Evolutionary conservation across 768 basidiomycete species (phyloP).

Genomic region (Mycena pura): DNA sequence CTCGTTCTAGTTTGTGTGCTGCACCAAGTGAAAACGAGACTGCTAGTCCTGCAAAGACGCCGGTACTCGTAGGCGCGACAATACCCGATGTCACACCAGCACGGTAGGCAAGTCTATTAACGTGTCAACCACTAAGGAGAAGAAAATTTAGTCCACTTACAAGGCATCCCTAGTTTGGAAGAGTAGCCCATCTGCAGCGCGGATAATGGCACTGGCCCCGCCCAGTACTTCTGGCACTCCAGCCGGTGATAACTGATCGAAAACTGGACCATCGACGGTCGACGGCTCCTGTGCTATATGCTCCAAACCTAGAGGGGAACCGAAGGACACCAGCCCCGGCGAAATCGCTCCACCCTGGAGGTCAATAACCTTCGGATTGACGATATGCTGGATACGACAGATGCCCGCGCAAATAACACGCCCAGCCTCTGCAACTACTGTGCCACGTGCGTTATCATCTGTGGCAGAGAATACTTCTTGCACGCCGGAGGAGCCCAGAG

Average conservation of each 20-base stretch:
- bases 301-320: constrained; percentile 71
- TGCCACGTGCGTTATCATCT: constrained; percentile 32
- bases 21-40: constrained; percentile 69
- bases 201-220: constrained; percentile 58
- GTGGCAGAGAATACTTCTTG: constrained; percentile 35
- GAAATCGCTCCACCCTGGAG: constrained; percentile 73
- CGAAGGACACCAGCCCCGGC: constrained; percentile 74
- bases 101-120: constrained; percentile 66
- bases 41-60: constrained; percentile 69
- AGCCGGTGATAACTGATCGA: constrained; percentile 55
- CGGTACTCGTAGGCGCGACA: constrained; percentile 59
- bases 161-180: constrained; percentile 74
- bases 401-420: constrained; percentile 56
- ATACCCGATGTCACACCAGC: constrained; percentile 76
- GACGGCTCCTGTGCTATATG: constrained; percentile 73
- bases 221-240: constrained; percentile 56
- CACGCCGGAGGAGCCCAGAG: constrained; percentile 36
- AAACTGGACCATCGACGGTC: constrained; percentile 71
- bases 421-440: constrained; percentile 54
- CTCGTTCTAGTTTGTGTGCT: constrained; percentile 61
- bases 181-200: constrained; percentile 77
- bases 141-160: constrained; percentile 48
- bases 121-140: neutral
- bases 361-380: constrained; percentile 53
- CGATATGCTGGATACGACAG: constrained; percentile 16